Percentiles rank a stretch among this genome's conserved stretches.
phyloP scores from a whole-genome alignment of 176 grass and related monocot genomes.

The Cymbopogon citratus region DNA sequence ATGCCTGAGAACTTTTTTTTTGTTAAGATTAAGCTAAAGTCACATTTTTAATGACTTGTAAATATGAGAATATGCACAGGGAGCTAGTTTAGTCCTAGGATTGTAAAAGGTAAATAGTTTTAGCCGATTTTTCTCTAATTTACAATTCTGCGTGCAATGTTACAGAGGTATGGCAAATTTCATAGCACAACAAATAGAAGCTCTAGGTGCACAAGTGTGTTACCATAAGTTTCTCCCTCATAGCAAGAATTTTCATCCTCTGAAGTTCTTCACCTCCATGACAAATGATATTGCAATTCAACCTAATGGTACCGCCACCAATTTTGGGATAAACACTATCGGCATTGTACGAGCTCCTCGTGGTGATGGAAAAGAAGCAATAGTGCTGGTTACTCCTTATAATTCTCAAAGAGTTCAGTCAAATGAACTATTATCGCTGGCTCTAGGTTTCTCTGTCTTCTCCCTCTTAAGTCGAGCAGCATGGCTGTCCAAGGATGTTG shows the following conservation, averaged over 20 bases:
- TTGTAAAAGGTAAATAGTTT: not conserved
- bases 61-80: not conserved
- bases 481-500: constrained; percentile 89
- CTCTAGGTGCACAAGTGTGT: constrained; percentile 75
- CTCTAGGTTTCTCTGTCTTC: constrained; percentile 86
- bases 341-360: constrained; percentile 85
- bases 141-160: constrained; percentile 18
- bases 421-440: constrained; percentile 69
- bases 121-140: not conserved
- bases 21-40: not conserved
- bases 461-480: constrained; percentile 67
- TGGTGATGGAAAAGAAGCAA: constrained; percentile 96
- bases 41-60: not conserved
- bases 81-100: not conserved
- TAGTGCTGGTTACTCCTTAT: constrained; percentile 89
- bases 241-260: constrained; percentile 50
- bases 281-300: constrained; percentile 28
- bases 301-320: constrained; percentile 34
- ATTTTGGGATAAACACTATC: constrained; percentile 57
- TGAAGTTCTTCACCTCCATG: constrained; percentile 77
- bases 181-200: constrained; percentile 52
- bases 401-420: constrained; percentile 51
- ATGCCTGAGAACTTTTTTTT: not conserved
- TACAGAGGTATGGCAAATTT: constrained; percentile 62
- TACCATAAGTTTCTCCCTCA: constrained; percentile 65